Conservation (phyloP, 257 asterid genomes). For the Ballota nigra region DNA sequence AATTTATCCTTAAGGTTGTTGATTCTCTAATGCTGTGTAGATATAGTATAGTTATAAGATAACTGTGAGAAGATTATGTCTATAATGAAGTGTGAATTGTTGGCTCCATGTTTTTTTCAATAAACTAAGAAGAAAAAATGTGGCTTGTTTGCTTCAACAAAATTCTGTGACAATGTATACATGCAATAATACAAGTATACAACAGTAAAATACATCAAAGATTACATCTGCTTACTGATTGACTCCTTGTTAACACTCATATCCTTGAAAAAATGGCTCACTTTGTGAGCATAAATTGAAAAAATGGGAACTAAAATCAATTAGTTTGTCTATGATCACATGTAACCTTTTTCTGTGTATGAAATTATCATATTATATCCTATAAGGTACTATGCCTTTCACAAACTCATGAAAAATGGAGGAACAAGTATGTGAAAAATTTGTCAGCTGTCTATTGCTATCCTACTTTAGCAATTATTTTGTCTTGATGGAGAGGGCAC, state of each 20-base stretch:
- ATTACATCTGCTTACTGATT: constrained; percentile 22
- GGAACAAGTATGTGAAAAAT: constrained; percentile 35
- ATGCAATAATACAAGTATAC: constrained; percentile 2
- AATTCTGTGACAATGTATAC: constrained; percentile 18
- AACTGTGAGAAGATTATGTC: not conserved
- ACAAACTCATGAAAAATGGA: constrained; percentile 23
- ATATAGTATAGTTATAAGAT: not conserved
- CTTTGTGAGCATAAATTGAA: constrained; percentile 34
- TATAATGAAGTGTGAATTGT: no score
- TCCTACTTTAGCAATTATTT: constrained; percentile 28
- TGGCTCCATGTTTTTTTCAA: not conserved
- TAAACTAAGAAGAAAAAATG: not conserved
- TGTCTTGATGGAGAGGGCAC: constrained; percentile 24
- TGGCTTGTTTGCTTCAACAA: not conserved
- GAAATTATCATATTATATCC: constrained; percentile 21
- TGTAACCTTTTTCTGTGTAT: constrained; percentile 27
- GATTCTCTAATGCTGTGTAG: not conserved
- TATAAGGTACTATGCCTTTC: constrained; percentile 25
- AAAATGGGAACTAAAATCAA: constrained; percentile 19
- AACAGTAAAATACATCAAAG: constrained; percentile 8
- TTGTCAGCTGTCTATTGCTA: constrained; percentile 35
- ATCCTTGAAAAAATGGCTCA: constrained; percentile 43
- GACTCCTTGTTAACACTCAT: constrained; percentile 9
- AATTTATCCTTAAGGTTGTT: not conserved
- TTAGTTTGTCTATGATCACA: constrained; percentile 30